Percentiles rank a stretch among this genome's conserved stretches.
Conservation (phyloP, 306 rosid species). For the Vicia villosa region DNA sequence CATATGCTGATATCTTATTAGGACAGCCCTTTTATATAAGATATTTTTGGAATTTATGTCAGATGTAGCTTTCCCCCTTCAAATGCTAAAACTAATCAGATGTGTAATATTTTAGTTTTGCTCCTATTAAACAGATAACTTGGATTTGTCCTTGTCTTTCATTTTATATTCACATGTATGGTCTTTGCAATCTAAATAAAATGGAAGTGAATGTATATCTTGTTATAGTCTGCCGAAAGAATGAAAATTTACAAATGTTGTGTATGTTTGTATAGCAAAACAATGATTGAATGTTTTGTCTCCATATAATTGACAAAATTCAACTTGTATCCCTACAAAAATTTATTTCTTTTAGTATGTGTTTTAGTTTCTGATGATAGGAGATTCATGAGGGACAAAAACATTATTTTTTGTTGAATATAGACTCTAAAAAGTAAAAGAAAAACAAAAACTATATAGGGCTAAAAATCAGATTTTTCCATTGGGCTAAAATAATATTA, state of each 20-base stretch:
- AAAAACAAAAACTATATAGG: not conserved
- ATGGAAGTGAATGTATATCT: conserved; percentile 11
- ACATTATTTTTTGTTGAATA: not conserved
- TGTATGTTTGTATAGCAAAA: not conserved
- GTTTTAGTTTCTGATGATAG: not conserved
- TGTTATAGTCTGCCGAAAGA: not conserved
- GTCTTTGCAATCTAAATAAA: conserved; percentile 17
- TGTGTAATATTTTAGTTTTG: not conserved
- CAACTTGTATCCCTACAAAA: not conserved
- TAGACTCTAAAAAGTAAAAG: not conserved
- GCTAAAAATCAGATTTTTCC: not conserved
- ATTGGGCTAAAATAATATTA: not conserved
- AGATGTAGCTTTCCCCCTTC: not conserved
- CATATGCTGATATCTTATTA: conserved; percentile 16
- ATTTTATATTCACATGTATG: not conserved
- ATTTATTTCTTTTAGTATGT: not conserved
- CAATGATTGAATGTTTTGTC: not conserved
- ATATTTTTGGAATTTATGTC: not conserved
- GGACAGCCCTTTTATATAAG: not conserved
- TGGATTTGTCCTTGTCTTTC: conserved; percentile 15
- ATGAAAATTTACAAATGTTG: conserved; percentile 16
- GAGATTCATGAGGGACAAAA: not conserved
- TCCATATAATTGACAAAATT: not conserved
- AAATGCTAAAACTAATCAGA: not conserved
- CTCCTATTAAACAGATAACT: conserved; percentile 21